These are phyloP conservation scores for Phoma sp. DNA, from an alignment of 2,329 filamentous ascomycete genomes.

Conservation along the genomic window DNA sequence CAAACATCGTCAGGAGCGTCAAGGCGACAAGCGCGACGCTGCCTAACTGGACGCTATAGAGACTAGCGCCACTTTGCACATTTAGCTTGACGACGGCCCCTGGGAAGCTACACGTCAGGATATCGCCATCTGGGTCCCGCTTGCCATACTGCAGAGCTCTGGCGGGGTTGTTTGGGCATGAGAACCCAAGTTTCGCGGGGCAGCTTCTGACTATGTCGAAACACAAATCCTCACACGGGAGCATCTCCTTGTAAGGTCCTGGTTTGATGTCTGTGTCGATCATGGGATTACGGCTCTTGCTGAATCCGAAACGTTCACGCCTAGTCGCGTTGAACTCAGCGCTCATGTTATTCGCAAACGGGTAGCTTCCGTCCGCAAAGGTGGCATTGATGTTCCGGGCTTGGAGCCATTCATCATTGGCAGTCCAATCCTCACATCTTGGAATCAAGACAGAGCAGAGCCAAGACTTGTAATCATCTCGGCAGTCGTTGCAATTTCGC, in stretches of 20 bases:
- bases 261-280: slow-evolving; percentile 78
- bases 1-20: slow-evolving; percentile 13
- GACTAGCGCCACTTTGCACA: slow-evolving; percentile 24
- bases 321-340: slow-evolving; percentile 34
- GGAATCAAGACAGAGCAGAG: slow-evolving; percentile 93
- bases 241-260: slow-evolving; percentile 91
- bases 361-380: slow-evolving; percentile 72
- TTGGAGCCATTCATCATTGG: slow-evolving; percentile 59
- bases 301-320: slow-evolving; percentile 51
- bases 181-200: slow-evolving; percentile 77
- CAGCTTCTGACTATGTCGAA: slow-evolving; percentile 86
- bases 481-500: slow-evolving; percentile 78
- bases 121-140: slow-evolving; percentile 19
- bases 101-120: slow-evolving; percentile 51
- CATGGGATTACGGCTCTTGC: slow-evolving; percentile 70
- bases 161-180: slow-evolving; percentile 65
- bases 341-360: slow-evolving; percentile 21
- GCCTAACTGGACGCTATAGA: neutral
- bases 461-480: slow-evolving; percentile 86
- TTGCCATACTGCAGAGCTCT: slow-evolving; percentile 35
- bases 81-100: slow-evolving; percentile 51
- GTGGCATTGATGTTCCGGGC: slow-evolving; percentile 73
- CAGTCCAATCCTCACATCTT: slow-evolving; percentile 84
- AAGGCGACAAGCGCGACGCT: slow-evolving; percentile 19
- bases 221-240: slow-evolving; percentile 89